These are phyloP conservation scores for Pseudomicrostroma phylloplanum DNA, from an alignment of 1,284 basidiomycete species.

Conservation along the genomic window DNA sequence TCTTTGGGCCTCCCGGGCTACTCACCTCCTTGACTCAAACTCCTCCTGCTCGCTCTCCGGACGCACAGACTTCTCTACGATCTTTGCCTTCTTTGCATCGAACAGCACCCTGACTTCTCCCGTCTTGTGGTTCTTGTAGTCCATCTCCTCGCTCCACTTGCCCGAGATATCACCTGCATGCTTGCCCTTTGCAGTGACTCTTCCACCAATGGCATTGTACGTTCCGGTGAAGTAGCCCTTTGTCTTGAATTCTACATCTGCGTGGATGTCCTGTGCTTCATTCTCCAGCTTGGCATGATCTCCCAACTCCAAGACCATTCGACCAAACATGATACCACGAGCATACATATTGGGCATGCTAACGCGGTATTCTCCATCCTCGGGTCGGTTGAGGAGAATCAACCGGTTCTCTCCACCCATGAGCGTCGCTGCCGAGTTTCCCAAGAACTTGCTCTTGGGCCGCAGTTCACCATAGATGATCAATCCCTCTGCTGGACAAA, in stretches of 20 bases:
- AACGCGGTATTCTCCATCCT: constrained; percentile 46
- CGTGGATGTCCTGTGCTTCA: constrained; percentile 66
- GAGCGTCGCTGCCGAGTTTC: constrained; percentile 59
- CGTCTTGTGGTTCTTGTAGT: constrained; percentile 68
- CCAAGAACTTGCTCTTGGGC: constrained; percentile 91
- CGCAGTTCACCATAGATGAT: constrained; percentile 84
- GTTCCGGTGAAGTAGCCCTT: constrained; percentile 96
- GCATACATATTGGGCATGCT: constrained; percentile 62
- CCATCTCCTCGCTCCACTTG: constrained; percentile 86
- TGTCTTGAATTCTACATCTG: constrained; percentile 94
- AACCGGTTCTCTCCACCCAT: constrained; percentile 85
- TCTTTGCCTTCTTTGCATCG: constrained; percentile 67
- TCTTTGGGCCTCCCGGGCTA: background rate
- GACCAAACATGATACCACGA: constrained; percentile 91
- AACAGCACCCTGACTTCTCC: constrained; percentile 73
- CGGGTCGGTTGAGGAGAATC: constrained; percentile 39
- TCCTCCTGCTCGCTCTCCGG: constrained; percentile 81
- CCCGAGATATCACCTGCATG: constrained; percentile 82
- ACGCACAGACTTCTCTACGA: constrained; percentile 73
- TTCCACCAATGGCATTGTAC: constrained; percentile 84
- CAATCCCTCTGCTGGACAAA: constrained; percentile 76
- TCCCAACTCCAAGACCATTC: constrained; percentile 94
- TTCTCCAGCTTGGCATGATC: constrained; percentile 82
- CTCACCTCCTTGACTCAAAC: constrained; percentile 66
- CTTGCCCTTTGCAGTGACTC: constrained; percentile 63